These are phyloP conservation scores for Trichoderma sp. DNA, from an alignment of 2,329 filamentous ascomycete genomes.

Conservation along the genomic window DNA sequence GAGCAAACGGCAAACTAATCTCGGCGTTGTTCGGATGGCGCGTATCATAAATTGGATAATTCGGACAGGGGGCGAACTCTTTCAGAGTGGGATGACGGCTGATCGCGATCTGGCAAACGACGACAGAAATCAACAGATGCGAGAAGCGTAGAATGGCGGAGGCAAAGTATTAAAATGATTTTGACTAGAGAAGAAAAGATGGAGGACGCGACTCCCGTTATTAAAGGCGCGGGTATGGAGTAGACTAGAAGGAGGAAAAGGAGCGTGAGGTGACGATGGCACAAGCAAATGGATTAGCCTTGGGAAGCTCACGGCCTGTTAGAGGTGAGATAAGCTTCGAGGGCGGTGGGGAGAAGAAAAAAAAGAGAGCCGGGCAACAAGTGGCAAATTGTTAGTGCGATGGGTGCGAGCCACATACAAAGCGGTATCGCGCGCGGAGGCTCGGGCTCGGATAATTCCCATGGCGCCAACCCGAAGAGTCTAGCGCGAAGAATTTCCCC, in stretches of 20 bases:
- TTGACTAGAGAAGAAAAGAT: background rate
- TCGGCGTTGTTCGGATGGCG: conserved; percentile 22
- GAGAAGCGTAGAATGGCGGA: background rate
- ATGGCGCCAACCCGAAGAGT: background rate
- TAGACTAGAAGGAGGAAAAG: background rate
- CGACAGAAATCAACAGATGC: background rate
- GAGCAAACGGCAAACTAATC: conserved; percentile 18
- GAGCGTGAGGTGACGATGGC: conserved; percentile 20
- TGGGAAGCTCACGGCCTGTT: background rate
- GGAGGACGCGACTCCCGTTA: background rate
- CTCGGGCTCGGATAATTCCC: conserved; percentile 13
- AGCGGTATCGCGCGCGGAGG: conserved; percentile 14
- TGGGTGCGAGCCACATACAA: conserved; percentile 9
- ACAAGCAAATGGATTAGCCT: background rate
- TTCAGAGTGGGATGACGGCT: conserved; percentile 10
- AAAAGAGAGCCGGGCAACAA: background rate
- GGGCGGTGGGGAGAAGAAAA: conserved; percentile 10
- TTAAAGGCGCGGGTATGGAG: background rate
- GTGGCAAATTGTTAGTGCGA: background rate
- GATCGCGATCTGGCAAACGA: background rate
- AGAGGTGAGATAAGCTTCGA: conserved; percentile 7
- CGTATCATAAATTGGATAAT: background rate
- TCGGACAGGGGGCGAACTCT: background rate
- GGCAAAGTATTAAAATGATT: background rate
- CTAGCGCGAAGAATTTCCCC: conserved; percentile 19